These are phyloP conservation scores for Russula sp. DNA, from an alignment of 768 basidiomycete species.

Conservation along the genomic window DNA sequence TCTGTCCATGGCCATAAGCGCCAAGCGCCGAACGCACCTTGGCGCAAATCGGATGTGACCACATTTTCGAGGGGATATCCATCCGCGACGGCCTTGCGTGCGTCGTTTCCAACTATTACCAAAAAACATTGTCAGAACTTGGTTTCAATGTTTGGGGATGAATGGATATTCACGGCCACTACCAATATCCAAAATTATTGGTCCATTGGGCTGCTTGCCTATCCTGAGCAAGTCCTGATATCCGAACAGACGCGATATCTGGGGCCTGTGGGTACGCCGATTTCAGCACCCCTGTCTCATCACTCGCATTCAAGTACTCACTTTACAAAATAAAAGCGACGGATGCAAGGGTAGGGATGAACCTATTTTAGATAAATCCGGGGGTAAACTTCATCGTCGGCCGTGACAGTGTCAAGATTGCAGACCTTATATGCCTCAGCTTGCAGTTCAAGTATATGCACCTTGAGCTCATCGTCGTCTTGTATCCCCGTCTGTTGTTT, in stretches of 20 bases:
- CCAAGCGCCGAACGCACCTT: constrained; percentile 30
- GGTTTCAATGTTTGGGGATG: background rate
- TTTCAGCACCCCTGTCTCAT: background rate
- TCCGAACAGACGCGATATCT: background rate
- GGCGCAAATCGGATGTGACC: constrained; percentile 34
- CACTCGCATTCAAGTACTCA: background rate
- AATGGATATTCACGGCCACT: constrained; percentile 35
- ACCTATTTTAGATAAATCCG: background rate
- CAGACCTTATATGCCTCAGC: constrained; percentile 29
- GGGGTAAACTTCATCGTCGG: background rate
- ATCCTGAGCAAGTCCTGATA: constrained; percentile 23
- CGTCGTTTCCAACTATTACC: constrained; percentile 35
- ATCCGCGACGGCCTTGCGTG: constrained; percentile 35
- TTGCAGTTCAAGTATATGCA: constrained; percentile 28
- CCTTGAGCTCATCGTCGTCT: constrained; percentile 28
- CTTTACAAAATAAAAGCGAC: background rate
- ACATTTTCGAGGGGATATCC: constrained; percentile 36
- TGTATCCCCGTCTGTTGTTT: constrained; percentile 27
- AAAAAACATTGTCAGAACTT: background rate
- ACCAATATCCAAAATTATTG: constrained; percentile 39
- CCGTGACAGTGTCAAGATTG: background rate
- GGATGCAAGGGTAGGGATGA: constrained; percentile 11
- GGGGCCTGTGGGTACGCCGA: background rate
- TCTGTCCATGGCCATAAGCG: background rate
- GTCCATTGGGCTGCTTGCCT: constrained; percentile 30